phyloP scores from a whole-genome alignment of 768 basidiomycete genomes.

The Trametes punicea region DNA sequence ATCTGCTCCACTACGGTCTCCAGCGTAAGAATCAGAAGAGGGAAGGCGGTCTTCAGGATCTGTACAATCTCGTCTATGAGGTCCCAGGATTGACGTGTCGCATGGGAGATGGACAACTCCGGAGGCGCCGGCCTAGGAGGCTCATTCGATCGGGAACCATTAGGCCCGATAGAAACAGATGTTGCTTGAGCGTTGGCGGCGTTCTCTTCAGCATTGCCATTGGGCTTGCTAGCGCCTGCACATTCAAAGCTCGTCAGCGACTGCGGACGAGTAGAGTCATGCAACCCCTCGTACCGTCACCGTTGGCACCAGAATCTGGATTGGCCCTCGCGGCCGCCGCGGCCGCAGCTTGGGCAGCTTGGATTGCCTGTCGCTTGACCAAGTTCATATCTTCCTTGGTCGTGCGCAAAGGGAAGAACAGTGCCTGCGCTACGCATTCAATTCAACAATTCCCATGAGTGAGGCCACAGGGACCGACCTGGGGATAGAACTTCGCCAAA shows the following conservation, averaged over 20 bases:
- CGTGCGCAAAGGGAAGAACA: conserved; percentile 94
- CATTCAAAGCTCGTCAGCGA: neutral
- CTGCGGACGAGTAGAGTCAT: neutral
- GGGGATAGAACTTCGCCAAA: conserved; percentile 88
- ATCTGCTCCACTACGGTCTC: conserved; percentile 98
- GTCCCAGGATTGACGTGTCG: conserved; percentile 69
- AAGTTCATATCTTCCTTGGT: conserved; percentile 65
- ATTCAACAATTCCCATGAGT: neutral
- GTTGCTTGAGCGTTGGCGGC: conserved; percentile 24
- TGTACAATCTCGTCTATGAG: conserved; percentile 92
- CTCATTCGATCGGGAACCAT: neutral
- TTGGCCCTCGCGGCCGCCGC: conserved; percentile 5
- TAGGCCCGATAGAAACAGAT: conserved; percentile 27
- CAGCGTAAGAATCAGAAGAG: conserved; percentile 88
- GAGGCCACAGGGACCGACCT: conserved; percentile 48
- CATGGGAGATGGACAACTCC: conserved; percentile 3
- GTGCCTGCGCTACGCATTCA: conserved; percentile 51
- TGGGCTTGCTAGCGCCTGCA: neutral
- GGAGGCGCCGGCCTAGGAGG: neutral
- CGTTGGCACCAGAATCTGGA: conserved; percentile 3
- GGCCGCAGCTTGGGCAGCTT: conserved; percentile 14
- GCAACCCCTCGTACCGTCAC: neutral
- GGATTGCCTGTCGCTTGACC: conserved; percentile 39
- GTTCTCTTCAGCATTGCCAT: conserved; percentile 3
- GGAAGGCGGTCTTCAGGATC: conserved; percentile 93